phyloP scores from a whole-genome alignment of 306 rosid genomes.

The cucumber (Cucumis sativus) region DNA sequence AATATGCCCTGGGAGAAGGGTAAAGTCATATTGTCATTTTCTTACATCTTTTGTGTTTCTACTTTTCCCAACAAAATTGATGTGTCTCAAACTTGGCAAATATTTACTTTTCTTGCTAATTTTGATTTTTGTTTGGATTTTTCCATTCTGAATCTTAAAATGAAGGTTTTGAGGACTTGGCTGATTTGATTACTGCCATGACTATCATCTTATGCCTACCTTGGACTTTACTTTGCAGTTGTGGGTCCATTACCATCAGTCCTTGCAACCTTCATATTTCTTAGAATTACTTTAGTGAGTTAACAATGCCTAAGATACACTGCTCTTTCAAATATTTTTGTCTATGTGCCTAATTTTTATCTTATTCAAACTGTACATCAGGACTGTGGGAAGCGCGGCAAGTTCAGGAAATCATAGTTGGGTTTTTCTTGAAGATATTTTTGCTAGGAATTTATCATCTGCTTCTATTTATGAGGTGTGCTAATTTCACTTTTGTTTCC shows the following conservation, averaged over 20 bases:
- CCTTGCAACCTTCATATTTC: constrained; percentile 9
- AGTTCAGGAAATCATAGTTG: constrained; percentile 50
- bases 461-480: constrained; percentile 44
- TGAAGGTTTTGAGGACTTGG: constrained; percentile 14
- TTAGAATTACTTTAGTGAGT: constrained; percentile 5
- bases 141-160: not conserved
- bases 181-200: constrained; percentile 11
- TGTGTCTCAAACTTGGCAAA: not conserved
- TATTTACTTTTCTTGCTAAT: not conserved
- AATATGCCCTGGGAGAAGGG: constrained; percentile 74
- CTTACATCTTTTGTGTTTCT: not conserved
- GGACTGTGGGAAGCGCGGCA: constrained; percentile 71
- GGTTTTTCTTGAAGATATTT: constrained; percentile 34
- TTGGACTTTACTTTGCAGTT: constrained; percentile 1
- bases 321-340: not conserved
- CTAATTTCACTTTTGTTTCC: constrained; percentile 4
- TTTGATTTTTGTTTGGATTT: not conserved
- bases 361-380: constrained; percentile 12
- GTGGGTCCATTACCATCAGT: constrained; percentile 7
- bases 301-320: not conserved
- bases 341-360: not conserved
- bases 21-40: constrained; percentile 21
- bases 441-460: constrained; percentile 19
- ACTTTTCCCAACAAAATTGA: not conserved
- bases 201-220: not conserved